Evolutionary conservation across 129 eudicot species (phyloP).

Genomic region (Erigeron canadensis): DNA sequence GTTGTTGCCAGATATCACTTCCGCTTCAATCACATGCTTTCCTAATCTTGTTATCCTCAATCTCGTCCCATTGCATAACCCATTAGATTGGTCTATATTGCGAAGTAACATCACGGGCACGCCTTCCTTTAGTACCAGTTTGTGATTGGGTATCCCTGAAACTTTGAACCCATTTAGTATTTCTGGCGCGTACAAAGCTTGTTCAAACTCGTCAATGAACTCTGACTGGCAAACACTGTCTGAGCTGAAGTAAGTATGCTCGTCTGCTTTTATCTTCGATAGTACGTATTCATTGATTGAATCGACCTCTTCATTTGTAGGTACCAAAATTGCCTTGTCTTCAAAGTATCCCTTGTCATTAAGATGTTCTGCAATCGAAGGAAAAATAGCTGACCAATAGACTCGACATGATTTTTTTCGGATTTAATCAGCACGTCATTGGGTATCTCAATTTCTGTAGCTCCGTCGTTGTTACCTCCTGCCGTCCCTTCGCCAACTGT

Average conservation of each 20-base stretch:
- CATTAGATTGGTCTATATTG: too few relatives aligned
- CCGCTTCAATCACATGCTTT: too few relatives aligned
- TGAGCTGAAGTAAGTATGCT: neutral
- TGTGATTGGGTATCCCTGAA: too few relatives aligned
- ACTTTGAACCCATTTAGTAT: too few relatives aligned
- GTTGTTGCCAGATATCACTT: too few relatives aligned
- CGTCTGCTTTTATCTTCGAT: neutral
- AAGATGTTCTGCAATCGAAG: neutral
- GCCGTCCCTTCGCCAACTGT: neutral
- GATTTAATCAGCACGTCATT: neutral
- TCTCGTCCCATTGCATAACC: too few relatives aligned
- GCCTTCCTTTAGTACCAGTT: too few relatives aligned
- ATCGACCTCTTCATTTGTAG: neutral
- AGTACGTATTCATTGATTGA: neutral
- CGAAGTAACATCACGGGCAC: too few relatives aligned
- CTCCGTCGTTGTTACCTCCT: neutral
- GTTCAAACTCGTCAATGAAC: too few relatives aligned
- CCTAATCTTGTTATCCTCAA: too few relatives aligned
- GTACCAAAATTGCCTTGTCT: neutral
- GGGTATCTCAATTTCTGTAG: neutral
- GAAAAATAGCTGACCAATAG: neutral
- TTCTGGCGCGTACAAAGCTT: too few relatives aligned
- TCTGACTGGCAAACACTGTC: too few relatives aligned
- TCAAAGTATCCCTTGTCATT: neutral
- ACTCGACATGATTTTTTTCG: neutral